A percentile compares a stretch with the other conserved stretches of the same genome.
Evolutionary conservation across 805 yeast genomes (phyloP).

Genomic region (Naumovozyma baii): DNA sequence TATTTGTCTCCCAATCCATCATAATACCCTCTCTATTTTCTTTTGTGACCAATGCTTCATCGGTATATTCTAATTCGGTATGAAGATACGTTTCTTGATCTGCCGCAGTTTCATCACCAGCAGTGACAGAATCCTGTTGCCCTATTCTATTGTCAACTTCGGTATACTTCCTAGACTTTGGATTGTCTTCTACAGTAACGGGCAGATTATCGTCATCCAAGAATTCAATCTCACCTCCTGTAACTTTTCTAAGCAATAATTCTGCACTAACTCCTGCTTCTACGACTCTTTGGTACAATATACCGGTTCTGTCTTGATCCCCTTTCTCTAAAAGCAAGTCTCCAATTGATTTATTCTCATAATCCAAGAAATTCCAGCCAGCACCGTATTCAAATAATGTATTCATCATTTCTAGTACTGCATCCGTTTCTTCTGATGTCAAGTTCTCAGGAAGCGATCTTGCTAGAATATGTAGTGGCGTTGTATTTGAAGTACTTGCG

Average conservation of each 20-base stretch:
- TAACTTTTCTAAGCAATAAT: conserved; percentile 60
- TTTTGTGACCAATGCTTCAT: conserved; percentile 62
- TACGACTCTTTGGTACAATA: conserved; percentile 43
- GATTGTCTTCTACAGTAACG: conserved; percentile 39
- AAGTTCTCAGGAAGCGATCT: conserved; percentile 36
- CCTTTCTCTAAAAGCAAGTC: conserved; percentile 53
- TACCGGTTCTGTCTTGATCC: conserved; percentile 31
- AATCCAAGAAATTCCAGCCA: conserved; percentile 79
- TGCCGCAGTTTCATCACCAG: conserved; percentile 46
- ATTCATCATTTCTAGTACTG: conserved; percentile 48
- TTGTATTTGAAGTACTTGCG: conserved; percentile 46
- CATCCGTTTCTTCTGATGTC: conserved; percentile 34
- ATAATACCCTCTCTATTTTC: conserved; percentile 80
- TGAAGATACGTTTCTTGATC: conserved; percentile 55
- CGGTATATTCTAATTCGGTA: conserved; percentile 55
- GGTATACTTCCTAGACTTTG: conserved; percentile 32
- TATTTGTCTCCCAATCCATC: conserved; percentile 91
- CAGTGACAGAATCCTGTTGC: too few species aligned
- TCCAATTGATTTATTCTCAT: conserved; percentile 71
- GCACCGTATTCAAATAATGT: conserved; percentile 76
- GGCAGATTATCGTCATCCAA: conserved; percentile 28
- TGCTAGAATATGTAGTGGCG: conserved; percentile 67
- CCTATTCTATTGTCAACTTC: conserved; percentile 15
- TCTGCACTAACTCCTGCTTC: conserved; percentile 91
- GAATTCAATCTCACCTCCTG: conserved; percentile 56